These are phyloP conservation scores for Aspergillus fumigatiaffinis DNA, from an alignment of 2,329 filamentous ascomycete species.

Conservation along the genomic window DNA sequence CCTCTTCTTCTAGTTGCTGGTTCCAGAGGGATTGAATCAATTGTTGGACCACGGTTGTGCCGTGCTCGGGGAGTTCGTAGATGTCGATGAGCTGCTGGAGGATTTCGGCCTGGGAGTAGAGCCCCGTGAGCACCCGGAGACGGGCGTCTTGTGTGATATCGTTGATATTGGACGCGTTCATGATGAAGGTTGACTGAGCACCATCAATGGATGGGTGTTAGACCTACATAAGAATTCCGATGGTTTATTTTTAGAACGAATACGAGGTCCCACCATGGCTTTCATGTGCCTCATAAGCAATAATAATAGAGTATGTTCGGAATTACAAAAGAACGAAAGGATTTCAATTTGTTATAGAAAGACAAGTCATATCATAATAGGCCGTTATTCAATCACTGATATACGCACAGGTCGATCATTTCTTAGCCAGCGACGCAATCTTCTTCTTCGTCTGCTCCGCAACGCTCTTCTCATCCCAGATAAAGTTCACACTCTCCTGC, in stretches of 20 bases:
- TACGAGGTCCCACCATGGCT: not conserved
- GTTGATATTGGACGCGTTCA: not conserved
- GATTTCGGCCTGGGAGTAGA: not conserved
- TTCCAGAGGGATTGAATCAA: not conserved
- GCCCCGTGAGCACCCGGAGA: not conserved
- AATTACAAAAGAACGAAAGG: too few species aligned
- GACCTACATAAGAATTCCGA: too few species aligned
- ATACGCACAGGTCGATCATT: not conserved
- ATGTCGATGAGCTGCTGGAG: not conserved
- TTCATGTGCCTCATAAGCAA: too few species aligned
- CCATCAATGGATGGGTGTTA: too few species aligned
- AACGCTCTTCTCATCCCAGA: constrained; percentile 55
- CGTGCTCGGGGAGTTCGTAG: not conserved
- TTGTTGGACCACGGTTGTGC: not conserved
- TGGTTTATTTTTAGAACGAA: not conserved
- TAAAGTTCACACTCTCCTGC: constrained; percentile 63
- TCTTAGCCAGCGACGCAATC: constrained; percentile 22
- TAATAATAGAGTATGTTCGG: too few species aligned
- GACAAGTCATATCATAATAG: not conserved
- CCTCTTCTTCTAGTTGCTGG: not conserved
- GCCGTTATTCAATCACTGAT: not conserved
- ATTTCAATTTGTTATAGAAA: too few species aligned
- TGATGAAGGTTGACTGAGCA: not conserved
- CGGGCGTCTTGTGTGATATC: not conserved
- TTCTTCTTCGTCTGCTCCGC: constrained; percentile 43